Conservation (phyloP, 2,329 filamentous ascomycete genomes). For the Fusarium sp. region DNA sequence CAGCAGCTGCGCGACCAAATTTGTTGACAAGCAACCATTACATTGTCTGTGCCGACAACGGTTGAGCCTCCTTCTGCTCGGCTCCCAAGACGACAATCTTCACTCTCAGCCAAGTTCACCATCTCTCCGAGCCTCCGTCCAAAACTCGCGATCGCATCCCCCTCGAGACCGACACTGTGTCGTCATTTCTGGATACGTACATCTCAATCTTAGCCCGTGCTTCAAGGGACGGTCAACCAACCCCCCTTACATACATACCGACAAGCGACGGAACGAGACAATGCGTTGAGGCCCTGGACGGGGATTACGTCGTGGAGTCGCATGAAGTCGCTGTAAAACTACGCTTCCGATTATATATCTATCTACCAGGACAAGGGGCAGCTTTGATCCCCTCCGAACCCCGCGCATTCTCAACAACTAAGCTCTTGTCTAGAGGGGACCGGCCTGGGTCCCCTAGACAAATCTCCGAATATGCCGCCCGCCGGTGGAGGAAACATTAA, state of each 20-base stretch:
- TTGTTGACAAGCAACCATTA: slow-evolving; percentile 49
- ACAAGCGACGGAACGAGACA: slow-evolving; percentile 38
- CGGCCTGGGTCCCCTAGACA: slow-evolving; percentile 53
- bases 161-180: slow-evolving; percentile 35
- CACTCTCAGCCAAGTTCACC: slow-evolving; percentile 6
- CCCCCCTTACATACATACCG: slow-evolving; percentile 29
- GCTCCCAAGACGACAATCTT: slow-evolving; percentile 26
- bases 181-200: slow-evolving; percentile 47
- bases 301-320: slow-evolving; percentile 35
- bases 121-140: slow-evolving; percentile 11
- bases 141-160: slow-evolving; percentile 15
- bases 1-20: slow-evolving; percentile 43
- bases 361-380: slow-evolving; percentile 15
- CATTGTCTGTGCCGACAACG: slow-evolving; percentile 38
- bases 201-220: slow-evolving; percentile 23
- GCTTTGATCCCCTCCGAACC: slow-evolving; percentile 30
- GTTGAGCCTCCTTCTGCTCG: slow-evolving; percentile 22
- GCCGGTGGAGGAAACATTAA: slow-evolving; percentile 96
- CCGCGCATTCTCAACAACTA: slow-evolving; percentile 48
- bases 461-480: slow-evolving; percentile 55
- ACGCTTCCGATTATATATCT: slow-evolving; percentile 14
- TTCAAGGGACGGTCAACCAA: slow-evolving; percentile 29
- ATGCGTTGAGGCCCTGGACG: slow-evolving; percentile 44
- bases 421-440: slow-evolving; percentile 50
- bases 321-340: slow-evolving; percentile 33